Evolutionary conservation across 305 asterid species (phyloP).

Genomic region (Petunia hybrid): DNA sequence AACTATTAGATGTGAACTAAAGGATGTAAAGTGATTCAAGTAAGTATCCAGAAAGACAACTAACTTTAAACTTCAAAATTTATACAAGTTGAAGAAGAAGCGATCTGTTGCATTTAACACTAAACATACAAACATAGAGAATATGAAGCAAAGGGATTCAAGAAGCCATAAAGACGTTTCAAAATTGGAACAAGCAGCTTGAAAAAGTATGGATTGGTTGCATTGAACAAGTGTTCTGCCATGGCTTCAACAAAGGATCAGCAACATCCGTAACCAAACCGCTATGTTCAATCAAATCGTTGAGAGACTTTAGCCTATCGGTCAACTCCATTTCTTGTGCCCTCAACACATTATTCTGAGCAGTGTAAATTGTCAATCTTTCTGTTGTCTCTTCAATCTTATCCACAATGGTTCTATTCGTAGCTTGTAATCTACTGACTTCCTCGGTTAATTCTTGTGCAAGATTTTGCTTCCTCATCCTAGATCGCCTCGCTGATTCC

Average conservation of each 20-base stretch:
- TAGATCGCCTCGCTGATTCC: conserved; percentile 74
- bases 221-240: conserved; percentile 72
- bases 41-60: too few relatives aligned
- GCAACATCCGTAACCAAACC: conserved; percentile 47
- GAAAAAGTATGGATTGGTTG: conserved; percentile 61
- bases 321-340: conserved; percentile 63
- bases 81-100: too few relatives aligned
- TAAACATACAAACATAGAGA: too few relatives aligned
- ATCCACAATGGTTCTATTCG: conserved; percentile 48
- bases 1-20: too few relatives aligned
- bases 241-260: conserved; percentile 54
- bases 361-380: conserved; percentile 49
- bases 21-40: too few relatives aligned
- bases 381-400: conserved; percentile 59
- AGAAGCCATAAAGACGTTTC: conserved; percentile 22
- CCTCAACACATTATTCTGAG: conserved; percentile 66
- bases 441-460: conserved; percentile 59
- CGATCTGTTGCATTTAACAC: too few relatives aligned
- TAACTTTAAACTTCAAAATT: too few relatives aligned
- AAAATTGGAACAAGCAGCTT: conserved; percentile 47
- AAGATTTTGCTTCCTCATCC: conserved; percentile 74
- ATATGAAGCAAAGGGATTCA: too few relatives aligned
- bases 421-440: conserved; percentile 49
- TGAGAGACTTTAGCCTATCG: conserved; percentile 60
- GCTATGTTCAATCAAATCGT: conserved; percentile 56